A percentile compares a stretch with the other conserved stretches of the same genome.
These are phyloP conservation scores for Wickerhamiella dianesei DNA, from an alignment of 805 yeast genomes.

Conservation along the genomic window DNA sequence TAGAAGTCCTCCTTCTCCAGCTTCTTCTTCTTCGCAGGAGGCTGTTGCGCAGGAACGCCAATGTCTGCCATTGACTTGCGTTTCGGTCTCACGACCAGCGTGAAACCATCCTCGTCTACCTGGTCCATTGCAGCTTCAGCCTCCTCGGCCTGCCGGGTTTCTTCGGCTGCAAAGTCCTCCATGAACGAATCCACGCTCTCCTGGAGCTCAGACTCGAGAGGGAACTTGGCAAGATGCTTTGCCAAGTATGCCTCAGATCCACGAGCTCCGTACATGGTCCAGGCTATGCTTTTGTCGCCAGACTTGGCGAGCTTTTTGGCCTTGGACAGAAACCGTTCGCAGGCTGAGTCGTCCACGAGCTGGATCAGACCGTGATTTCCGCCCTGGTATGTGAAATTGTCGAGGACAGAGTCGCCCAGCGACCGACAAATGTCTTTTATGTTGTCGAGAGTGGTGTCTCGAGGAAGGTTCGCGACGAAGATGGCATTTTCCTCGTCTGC, in stretches of 20 bases:
- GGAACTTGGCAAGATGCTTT: constrained; percentile 22
- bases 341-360: constrained; percentile 58
- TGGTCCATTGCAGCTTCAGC: constrained; percentile 27
- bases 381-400: constrained; percentile 22
- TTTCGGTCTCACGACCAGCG: constrained; percentile 76
- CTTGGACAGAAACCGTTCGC: constrained; percentile 49
- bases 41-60: constrained; percentile 13
- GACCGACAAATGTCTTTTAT: constrained; percentile 43
- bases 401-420: constrained; percentile 33
- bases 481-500: constrained; percentile 38
- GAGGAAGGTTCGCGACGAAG: constrained; percentile 69
- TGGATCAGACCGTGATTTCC: constrained; percentile 47
- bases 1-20: constrained; percentile 84
- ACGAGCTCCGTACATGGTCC: constrained; percentile 30
- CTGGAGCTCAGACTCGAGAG: constrained; percentile 39
- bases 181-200: constrained; percentile 47
- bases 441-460: constrained; percentile 38
- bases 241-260: constrained; percentile 30
- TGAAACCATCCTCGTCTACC: constrained; percentile 91
- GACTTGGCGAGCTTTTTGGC: constrained; percentile 36
- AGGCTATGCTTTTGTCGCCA: constrained; percentile 15
- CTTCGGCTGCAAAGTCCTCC: constrained; percentile 55
- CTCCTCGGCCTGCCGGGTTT: constrained; percentile 25
- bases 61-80: constrained; percentile 59
- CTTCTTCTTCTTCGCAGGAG: constrained; percentile 38